Percentiles rank a stretch among this genome's conserved stretches.
Evolutionary conservation across 768 basidiomycete species (phyloP).

Genomic region (Roridomyces roridus): DNA sequence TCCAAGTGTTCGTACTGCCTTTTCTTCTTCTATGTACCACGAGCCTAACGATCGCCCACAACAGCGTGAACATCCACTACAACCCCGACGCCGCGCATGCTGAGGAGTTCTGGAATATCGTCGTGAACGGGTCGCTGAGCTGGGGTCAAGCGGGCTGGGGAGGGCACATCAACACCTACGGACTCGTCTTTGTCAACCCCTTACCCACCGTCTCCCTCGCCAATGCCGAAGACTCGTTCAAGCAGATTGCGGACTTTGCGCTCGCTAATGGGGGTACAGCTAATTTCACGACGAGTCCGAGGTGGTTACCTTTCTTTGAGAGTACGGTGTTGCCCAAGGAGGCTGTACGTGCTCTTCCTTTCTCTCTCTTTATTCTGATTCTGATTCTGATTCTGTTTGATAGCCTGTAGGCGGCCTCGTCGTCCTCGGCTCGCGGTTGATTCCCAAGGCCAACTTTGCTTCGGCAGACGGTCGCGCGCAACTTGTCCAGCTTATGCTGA

Average conservation of each 20-base stretch:
- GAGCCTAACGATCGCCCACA: no score
- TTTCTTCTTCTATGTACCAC: no score
- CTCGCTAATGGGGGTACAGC: background rate
- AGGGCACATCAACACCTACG: conserved; percentile 9
- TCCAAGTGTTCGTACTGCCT: conserved; percentile 9
- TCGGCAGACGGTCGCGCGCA: conserved; percentile 22
- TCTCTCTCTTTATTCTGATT: no score
- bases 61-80: conserved; percentile 14
- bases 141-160: conserved; percentile 15
- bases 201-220: background rate
- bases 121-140: conserved; percentile 1
- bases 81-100: background rate
- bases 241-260: background rate
- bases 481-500: conserved; percentile 14
- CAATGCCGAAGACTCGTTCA: background rate
- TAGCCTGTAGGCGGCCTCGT: conserved; percentile 4
- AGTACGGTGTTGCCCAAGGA: background rate
- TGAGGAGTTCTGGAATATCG: background rate
- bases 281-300: background rate
- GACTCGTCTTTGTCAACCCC: conserved; percentile 10
- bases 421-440: conserved; percentile 31
- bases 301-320: conserved; percentile 2
- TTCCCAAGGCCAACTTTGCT: conserved; percentile 32
- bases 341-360: background rate
- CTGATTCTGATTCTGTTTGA: no score